Evolutionary conservation across 2,329 filamentous ascomycete genomes (phyloP).

Genomic region (Coniella lustricola): DNA sequence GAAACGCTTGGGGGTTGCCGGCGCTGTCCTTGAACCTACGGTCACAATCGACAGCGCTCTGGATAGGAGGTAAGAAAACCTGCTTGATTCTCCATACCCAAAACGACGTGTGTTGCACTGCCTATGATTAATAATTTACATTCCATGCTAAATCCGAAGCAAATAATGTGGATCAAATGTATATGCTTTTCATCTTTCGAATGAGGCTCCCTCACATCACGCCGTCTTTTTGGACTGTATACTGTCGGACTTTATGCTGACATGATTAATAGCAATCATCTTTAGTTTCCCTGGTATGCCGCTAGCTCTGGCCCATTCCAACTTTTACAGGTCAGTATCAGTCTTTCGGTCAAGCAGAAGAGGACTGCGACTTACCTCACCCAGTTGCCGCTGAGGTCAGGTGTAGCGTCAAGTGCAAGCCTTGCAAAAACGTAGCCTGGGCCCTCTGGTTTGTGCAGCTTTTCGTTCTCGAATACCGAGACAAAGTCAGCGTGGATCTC

Average conservation of each 20-base stretch:
- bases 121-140: conserved; percentile 60
- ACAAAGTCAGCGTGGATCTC: conserved; percentile 61
- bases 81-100: conserved; percentile 6
- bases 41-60: background rate
- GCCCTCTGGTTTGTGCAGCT: conserved; percentile 72
- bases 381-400: conserved; percentile 68
- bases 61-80: no score
- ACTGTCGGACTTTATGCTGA: conserved; percentile 21
- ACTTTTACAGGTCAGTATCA: conserved; percentile 32
- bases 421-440: conserved; percentile 81
- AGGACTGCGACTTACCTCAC: conserved; percentile 50
- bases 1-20: no score
- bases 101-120: conserved; percentile 10
- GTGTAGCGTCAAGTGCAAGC: conserved; percentile 58
- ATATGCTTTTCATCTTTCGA: conserved; percentile 83
- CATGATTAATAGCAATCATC: conserved; percentile 2
- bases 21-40: no score
- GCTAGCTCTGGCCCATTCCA: conserved; percentile 48
- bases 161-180: conserved; percentile 55
- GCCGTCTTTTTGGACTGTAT: conserved; percentile 17
- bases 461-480: conserved; percentile 61
- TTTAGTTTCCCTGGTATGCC: conserved; percentile 40
- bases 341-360: conserved; percentile 9
- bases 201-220: conserved; percentile 47
- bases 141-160: conserved; percentile 75